Conservation (phyloP, 805 yeast genomes). For the Ogataea ramenticola region DNA sequence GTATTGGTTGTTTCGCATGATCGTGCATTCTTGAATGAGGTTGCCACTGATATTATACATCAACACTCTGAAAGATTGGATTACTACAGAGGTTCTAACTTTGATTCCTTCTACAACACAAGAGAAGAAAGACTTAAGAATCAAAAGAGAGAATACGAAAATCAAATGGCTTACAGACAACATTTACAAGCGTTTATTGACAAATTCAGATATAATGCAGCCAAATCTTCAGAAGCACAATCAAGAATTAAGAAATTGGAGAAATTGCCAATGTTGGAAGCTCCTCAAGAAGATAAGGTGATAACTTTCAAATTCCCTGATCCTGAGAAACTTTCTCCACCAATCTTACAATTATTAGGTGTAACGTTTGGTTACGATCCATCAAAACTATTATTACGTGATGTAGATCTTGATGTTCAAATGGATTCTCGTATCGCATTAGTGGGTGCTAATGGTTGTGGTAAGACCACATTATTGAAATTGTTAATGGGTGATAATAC, state of each 20-base stretch:
- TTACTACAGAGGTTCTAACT: conserved; percentile 90
- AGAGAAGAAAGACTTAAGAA: conserved; percentile 93
- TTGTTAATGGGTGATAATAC: conserved; percentile 69
- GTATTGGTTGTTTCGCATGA: conserved; percentile 97
- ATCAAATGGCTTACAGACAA: conserved; percentile 91
- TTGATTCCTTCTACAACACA: conserved; percentile 87
- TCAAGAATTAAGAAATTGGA: conserved; percentile 95
- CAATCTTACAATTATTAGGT: conserved; percentile 79
- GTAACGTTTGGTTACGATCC: conserved; percentile 82
- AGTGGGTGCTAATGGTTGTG: conserved; percentile 99
- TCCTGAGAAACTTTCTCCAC: conserved; percentile 89
- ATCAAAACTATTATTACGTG: conserved; percentile 51
- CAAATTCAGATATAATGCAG: conserved; percentile 95
- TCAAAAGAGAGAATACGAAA: conserved; percentile 91
- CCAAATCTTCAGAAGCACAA: conserved; percentile 95
- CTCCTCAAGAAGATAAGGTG: conserved; percentile 87
- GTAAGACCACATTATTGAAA: conserved; percentile 93
- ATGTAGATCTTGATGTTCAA: conserved; percentile 86
- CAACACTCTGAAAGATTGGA: conserved; percentile 97
- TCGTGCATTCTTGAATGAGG: conserved; percentile 93
- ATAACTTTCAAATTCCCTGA: conserved; percentile 90
- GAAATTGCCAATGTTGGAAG: conserved; percentile 84
- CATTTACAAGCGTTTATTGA: conserved; percentile 94
- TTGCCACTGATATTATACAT: conserved; percentile 96
- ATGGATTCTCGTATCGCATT: conserved; percentile 92